These are phyloP conservation scores for Aquilaria sinensis DNA, from an alignment of 345 rosid species.

Conservation along the genomic window DNA sequence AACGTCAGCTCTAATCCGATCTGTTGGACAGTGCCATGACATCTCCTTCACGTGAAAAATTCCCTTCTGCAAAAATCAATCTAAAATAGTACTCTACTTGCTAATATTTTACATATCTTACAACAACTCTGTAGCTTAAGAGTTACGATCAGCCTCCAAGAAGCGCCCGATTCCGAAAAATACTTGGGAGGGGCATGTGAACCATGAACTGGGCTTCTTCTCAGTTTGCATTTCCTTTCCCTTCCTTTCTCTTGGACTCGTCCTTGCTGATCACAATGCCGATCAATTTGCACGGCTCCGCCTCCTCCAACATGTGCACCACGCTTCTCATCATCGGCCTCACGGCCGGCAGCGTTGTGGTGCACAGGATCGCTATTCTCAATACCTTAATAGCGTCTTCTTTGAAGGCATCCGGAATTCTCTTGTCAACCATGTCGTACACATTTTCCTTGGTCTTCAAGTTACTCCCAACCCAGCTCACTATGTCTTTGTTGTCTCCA, in stretches of 20 bases:
- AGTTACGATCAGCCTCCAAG: too few species aligned
- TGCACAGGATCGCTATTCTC: conserved; percentile 68
- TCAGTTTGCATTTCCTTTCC: neutral
- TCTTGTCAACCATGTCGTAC: conserved; percentile 57
- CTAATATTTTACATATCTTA: too few species aligned
- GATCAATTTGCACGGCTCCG: conserved; percentile 58
- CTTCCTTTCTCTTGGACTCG: conserved; percentile 21
- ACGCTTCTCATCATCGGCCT: conserved; percentile 88
- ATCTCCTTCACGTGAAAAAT: too few species aligned
- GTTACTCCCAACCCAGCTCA: conserved; percentile 61
- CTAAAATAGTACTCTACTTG: too few species aligned
- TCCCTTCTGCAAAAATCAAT: too few species aligned
- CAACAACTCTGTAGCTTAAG: too few species aligned
- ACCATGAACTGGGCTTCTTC: conserved; percentile 3
- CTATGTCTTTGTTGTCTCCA: conserved; percentile 79
- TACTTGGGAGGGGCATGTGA: neutral
- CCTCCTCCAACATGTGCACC: conserved; percentile 82
- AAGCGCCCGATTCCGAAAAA: too few species aligned
- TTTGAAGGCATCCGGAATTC: conserved; percentile 39
- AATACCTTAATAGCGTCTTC: conserved; percentile 64
- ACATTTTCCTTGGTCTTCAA: conserved; percentile 48
- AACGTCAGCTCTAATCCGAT: too few species aligned
- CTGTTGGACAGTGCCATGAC: too few species aligned
- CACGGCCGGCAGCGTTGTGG: conserved; percentile 40
- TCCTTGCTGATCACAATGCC: conserved; percentile 43